Evolutionary conservation across 2,329 filamentous ascomycete genomes (phyloP), one percentile per base, ranked within the genome.

Genomic region (Neocatenulostroma microsporum): DNA sequence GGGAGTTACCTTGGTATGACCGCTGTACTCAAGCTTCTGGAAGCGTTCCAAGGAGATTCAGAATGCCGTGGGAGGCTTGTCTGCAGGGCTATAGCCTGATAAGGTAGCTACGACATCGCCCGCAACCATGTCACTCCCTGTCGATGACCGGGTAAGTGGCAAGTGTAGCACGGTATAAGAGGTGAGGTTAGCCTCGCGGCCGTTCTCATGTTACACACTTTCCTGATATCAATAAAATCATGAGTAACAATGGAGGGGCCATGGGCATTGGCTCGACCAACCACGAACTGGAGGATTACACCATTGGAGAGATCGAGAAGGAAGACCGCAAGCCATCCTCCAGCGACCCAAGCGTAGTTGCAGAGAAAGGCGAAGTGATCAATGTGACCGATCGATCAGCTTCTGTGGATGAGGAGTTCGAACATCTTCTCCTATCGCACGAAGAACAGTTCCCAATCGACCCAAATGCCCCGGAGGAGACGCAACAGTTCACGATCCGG

Each of bases 401-500:
- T 13, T 23, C 28, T 14, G 33, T 37, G 25, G 35, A 39, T n/a
- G 17, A 11, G 15, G 23, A 37, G 12, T 21, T 20, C 3, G 17
- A 35, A 4, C n/a, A 36, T 10, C 12, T 19, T 10, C 13, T 33
- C 11, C 26, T 44, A 15, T 41, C 39, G 2, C 39, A 44, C 35
- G 41, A 44, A 23, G 30, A 38, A 14, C 41, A 36, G 14, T 44
- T 41, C 31, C 39, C 41, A 4, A 25, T 32, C 25, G 42, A 42
- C 28, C 39, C 39, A 12, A 20, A 39, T 35, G 35, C 35, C 8
- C 19, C 34, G 21, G 36, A 35, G 14, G 39, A 42, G 30, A 21
- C 15, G 12, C 39, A 41, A 13, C 45, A 46, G 20, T 37, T 78
- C 32, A 78, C 73, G 5, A 47, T 72, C 24, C 67, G 74, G 30